Evolutionary conservation across 2,329 filamentous ascomycete species (phyloP), one percentile per base, ranked within the genome.

Genomic region (Penicillium olsonii): DNA sequence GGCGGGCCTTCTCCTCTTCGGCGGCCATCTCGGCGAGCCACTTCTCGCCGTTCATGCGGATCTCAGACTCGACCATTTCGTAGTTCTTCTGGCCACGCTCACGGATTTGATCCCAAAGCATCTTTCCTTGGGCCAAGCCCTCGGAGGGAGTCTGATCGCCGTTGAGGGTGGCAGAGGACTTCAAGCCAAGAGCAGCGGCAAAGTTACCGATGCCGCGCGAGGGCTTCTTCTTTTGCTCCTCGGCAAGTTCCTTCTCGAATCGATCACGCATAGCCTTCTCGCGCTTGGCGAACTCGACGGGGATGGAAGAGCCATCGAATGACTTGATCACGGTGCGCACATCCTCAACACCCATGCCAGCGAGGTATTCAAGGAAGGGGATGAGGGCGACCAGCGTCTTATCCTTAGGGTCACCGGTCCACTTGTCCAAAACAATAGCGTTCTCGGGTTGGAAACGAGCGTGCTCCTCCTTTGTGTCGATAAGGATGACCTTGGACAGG

Each of bases 341-440:
- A 64, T 99, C 94, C 44, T 85, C 80, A 62, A 90, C 89, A 57
- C 91, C 87, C 88, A 97, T 96, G 17, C 91, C 94, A 59, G 91
- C 90, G 57, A 99, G 84, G 73, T 96, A 97, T 75, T 99, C 94
- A 55, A 99, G 85, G 84, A 99, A 96, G 11, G 94, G 94, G 51
- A 99, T 95, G 41, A 96, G 78, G 4, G 85, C 83, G 18, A 99
- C 88, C 10, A 99, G 86, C 39, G 90, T 89, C 67, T 85, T 90
- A 71, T 99, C 92, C 62, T 85, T 83, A 39, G 85, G 74, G 59
- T 95, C 82, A 27, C 94, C 94, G 48, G 81, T 88, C 94, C 94
- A 99, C 62, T 92, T 91, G 24, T 90, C 84, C 24, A 99, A 78
- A 39, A 97, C 77, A 60, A 99, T 94, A 58, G 94, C 90, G 72